phyloP scores from a whole-genome alignment of 2,329 filamentous ascomycete genomes.

The Aschersonia sp. region DNA sequence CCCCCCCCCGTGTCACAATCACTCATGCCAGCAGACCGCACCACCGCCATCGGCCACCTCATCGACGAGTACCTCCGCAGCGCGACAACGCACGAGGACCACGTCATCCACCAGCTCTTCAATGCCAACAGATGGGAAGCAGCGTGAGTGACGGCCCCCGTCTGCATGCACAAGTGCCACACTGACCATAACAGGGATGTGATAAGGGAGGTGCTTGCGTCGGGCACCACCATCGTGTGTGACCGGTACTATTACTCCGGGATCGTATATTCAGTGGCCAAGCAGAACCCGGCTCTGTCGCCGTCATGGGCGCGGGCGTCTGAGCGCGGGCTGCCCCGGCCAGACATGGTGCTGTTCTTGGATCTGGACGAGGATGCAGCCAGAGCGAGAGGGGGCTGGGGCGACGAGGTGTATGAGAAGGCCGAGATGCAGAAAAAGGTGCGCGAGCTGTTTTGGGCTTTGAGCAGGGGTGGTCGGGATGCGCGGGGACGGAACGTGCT shows the following conservation, averaged over 20 bases:
- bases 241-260: constrained; percentile 95
- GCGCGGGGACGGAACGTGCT: constrained; percentile 12
- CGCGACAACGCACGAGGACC: constrained; percentile 62
- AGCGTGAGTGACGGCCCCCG: constrained; percentile 25
- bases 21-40: constrained; percentile 43
- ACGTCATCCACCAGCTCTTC: constrained; percentile 81
- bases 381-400: constrained; percentile 68
- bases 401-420: constrained; percentile 79
- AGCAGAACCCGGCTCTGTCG: constrained; percentile 54
- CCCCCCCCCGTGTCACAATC: neutral
- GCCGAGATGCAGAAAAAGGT: constrained; percentile 71
- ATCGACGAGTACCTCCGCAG: constrained; percentile 73
- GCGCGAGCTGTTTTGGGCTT: constrained; percentile 52
- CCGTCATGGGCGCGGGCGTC: constrained; percentile 73
- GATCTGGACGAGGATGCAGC: constrained; percentile 65
- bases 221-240: constrained; percentile 64
- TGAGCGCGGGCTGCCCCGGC: constrained; percentile 74
- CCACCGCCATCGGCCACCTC: constrained; percentile 73
- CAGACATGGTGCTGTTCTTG: constrained; percentile 79
- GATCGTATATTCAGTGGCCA: constrained; percentile 84
- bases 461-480: constrained; percentile 30
- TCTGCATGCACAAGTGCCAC: no score
- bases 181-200: constrained; percentile 21
- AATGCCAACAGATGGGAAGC: constrained; percentile 84
- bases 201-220: constrained; percentile 38